Conservation (phyloP, 2,329 filamentous ascomycete genomes). For the Penicillium sp. region DNA sequence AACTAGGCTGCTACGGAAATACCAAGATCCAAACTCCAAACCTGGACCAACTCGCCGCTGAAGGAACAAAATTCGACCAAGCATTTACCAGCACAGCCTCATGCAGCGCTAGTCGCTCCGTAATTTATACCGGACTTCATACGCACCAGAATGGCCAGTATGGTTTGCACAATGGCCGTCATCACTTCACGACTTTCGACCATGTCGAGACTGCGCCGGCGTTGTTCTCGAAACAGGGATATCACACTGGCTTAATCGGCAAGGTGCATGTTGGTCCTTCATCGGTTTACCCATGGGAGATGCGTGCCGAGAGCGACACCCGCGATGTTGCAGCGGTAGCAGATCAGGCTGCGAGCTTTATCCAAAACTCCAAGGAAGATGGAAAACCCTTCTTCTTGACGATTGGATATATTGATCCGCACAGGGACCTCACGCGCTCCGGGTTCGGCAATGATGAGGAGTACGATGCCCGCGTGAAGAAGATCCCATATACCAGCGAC, state of each 20-base stretch:
- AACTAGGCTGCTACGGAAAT: conserved; percentile 42
- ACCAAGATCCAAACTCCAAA: conserved; percentile 42
- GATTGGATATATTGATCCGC: conserved; percentile 53
- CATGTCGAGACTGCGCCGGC: conserved; percentile 48
- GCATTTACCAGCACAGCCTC: conserved; percentile 42
- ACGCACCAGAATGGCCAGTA: conserved; percentile 54
- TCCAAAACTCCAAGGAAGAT: conserved; percentile 37
- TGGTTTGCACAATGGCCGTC: conserved; percentile 43
- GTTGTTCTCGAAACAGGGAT: conserved; percentile 46
- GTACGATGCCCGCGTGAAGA: conserved; percentile 29
- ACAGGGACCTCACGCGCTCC: conserved; percentile 47
- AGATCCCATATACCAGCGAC: conserved; percentile 31
- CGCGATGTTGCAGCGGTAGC: conserved; percentile 51
- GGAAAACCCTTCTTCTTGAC: conserved; percentile 51
- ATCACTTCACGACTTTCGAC: conserved; percentile 52
- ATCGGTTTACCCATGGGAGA: conserved; percentile 49
- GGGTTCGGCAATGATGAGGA: conserved; percentile 51
- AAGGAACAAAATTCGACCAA: conserved; percentile 43
- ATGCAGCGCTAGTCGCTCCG: conserved; percentile 53
- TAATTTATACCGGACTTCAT: conserved; percentile 56
- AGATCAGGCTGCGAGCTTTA: conserved; percentile 44
- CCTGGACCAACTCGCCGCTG: conserved; percentile 45
- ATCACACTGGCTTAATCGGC: conserved; percentile 53
- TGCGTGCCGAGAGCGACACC: conserved; percentile 45
- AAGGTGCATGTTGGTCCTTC: conserved; percentile 55